phyloP scores from a whole-genome alignment of 2,329 filamentous ascomycete species.

The Aspergillus tamarii region DNA sequence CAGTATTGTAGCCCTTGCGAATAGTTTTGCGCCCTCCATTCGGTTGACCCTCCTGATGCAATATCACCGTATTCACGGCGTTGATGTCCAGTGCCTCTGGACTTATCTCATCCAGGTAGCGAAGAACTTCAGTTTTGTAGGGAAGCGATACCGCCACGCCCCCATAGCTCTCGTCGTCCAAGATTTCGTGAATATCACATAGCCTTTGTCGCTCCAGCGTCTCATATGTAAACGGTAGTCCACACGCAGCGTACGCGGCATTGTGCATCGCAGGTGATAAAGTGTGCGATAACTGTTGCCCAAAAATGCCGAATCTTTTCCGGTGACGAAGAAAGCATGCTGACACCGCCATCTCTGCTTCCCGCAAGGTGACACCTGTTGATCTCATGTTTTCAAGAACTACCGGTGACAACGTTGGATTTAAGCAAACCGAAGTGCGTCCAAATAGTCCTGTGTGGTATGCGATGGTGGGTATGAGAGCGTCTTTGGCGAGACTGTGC shows the following conservation, averaged over 20 bases:
- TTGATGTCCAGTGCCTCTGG: background rate
- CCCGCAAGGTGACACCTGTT: background rate
- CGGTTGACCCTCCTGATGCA: background rate
- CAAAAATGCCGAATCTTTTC: background rate
- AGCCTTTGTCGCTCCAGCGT: background rate
- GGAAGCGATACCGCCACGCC: background rate
- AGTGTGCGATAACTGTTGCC: background rate
- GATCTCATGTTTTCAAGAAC: background rate
- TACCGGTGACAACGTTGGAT: background rate
- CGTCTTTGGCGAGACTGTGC: background rate
- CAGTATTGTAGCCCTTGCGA: background rate
- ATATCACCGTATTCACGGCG: background rate
- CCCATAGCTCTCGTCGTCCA: background rate
- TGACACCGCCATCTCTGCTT: background rate
- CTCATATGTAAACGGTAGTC: background rate
- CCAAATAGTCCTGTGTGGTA: background rate
- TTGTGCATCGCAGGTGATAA: background rate
- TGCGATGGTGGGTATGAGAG: background rate
- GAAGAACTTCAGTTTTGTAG: background rate
- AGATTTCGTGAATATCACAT: background rate
- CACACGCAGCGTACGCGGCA: background rate
- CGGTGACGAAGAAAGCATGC: background rate
- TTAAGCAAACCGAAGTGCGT: background rate
- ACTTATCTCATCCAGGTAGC: background rate
- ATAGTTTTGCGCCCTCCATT: background rate